These are phyloP conservation scores for Eucommia ulmoides DNA, from an alignment of 257 asterid species.

Conservation along the genomic window DNA sequence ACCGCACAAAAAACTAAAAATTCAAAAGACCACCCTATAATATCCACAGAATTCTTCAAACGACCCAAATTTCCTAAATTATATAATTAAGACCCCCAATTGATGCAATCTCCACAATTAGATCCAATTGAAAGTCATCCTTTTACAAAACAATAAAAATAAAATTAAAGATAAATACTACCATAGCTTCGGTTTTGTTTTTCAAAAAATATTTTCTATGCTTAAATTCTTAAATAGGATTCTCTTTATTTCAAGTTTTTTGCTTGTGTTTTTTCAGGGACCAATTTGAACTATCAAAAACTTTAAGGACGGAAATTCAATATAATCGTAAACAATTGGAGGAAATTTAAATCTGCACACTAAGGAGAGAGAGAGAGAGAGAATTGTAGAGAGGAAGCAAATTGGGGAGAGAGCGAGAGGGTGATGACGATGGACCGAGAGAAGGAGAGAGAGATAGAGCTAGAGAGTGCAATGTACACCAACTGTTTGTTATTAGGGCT, in stretches of 20 bases:
- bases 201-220: no score
- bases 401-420: conserved; percentile 9
- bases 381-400: conserved; percentile 1
- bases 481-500: conserved; percentile 89
- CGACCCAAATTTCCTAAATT: no score
- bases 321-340: not conserved
- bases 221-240: no score
- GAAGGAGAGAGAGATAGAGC: conserved; percentile 98
- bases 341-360: not conserved
- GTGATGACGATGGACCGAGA: conserved; percentile 98
- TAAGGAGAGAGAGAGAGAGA: not conserved
- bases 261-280: not conserved
- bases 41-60: no score
- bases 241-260: not conserved
- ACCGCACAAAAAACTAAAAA: no score
- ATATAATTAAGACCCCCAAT: no score
- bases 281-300: not conserved
- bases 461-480: conserved; percentile 99
- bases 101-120: no score
- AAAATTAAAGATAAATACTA: not conserved
- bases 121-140: no score
- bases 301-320: not conserved
- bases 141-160: no score
- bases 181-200: not conserved
- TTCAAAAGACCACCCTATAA: no score